These are phyloP conservation scores for Clavispora phyllophila DNA, from an alignment of 805 yeast genomes.

Conservation along the genomic window DNA sequence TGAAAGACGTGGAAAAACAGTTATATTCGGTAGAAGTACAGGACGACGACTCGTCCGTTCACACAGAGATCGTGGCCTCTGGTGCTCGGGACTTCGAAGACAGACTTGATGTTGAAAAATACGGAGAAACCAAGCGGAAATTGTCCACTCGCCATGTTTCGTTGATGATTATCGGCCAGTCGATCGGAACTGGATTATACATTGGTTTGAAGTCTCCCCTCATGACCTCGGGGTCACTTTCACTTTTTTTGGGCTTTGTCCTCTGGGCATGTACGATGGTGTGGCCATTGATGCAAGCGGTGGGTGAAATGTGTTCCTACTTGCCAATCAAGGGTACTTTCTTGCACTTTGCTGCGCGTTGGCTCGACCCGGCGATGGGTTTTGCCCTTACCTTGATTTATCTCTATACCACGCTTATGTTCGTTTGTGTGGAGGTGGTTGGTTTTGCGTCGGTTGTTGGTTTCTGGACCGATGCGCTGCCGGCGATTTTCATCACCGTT, in stretches of 20 bases:
- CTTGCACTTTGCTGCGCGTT: constrained; percentile 30
- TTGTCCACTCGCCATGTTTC: constrained; percentile 29
- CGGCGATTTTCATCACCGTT: constrained; percentile 29
- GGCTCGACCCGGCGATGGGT: constrained; percentile 34
- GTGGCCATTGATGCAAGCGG: constrained; percentile 34
- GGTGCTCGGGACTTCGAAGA: constrained; percentile 23
- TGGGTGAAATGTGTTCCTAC: constrained; percentile 35
- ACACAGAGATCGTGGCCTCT: constrained; percentile 5
- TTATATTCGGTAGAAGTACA: background rate
- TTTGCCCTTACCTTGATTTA: constrained; percentile 30
- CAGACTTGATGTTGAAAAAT: constrained; percentile 21
- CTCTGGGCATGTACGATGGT: constrained; percentile 26
- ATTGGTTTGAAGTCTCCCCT: constrained; percentile 29
- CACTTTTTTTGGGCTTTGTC: constrained; percentile 29
- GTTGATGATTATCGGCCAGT: constrained; percentile 32
- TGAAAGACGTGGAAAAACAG: background rate
- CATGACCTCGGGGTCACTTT: constrained; percentile 28
- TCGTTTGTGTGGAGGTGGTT: constrained; percentile 28
- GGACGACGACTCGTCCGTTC: background rate
- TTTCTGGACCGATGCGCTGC: constrained; percentile 28
- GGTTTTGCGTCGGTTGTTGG: constrained; percentile 27
- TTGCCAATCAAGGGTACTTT: constrained; percentile 34
- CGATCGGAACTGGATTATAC: constrained; percentile 33
- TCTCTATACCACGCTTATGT: constrained; percentile 31
- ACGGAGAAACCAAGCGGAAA: constrained; percentile 27